Evolutionary conservation across 352 stramenopile species (phyloP).

Genomic region (Hyaloperonospora brassicae): DNA sequence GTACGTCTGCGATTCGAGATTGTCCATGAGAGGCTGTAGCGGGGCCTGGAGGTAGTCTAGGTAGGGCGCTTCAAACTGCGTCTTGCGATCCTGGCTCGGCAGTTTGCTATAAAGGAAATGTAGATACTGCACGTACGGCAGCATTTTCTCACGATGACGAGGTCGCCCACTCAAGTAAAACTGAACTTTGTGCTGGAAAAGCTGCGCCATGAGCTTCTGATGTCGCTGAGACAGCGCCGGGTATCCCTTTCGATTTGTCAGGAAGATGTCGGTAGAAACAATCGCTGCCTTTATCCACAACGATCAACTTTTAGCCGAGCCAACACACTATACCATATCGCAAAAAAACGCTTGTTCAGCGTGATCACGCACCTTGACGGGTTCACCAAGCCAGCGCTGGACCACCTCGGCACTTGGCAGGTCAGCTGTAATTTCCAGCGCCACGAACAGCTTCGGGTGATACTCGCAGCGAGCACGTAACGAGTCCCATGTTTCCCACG

Average conservation of each 20-base stretch:
- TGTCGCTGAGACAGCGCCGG: conserved; percentile 90
- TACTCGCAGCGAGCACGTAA: conserved; percentile 81
- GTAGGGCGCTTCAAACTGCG: conserved; percentile 89
- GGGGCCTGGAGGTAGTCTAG: conserved; percentile 94
- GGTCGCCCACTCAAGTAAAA: conserved; percentile 79
- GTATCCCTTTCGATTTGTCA: conserved; percentile 95
- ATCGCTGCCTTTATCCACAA: conserved; percentile 61
- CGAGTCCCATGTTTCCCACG: conserved; percentile 72
- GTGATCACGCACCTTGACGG: conserved; percentile 45
- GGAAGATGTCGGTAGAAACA: conserved; percentile 87
- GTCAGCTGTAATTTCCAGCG: conserved; percentile 81
- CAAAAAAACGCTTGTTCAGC: background rate
- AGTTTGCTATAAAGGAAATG: conserved; percentile 84
- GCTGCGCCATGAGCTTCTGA: conserved; percentile 72
- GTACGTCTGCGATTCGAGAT: conserved; percentile 98
- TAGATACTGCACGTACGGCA: conserved; percentile 92
- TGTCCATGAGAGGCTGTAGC: conserved; percentile 96
- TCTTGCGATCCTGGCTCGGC: conserved; percentile 61
- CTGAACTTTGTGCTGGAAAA: conserved; percentile 80
- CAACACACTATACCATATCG: too few species aligned
- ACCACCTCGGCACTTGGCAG: conserved; percentile 58
- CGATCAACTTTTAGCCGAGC: background rate
- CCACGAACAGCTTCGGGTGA: conserved; percentile 71
- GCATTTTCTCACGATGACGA: conserved; percentile 55
- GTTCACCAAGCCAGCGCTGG: conserved; percentile 81